Evolutionary conservation across 768 basidiomycete species (phyloP).

Genomic region (Steccherinum ochraceum): DNA sequence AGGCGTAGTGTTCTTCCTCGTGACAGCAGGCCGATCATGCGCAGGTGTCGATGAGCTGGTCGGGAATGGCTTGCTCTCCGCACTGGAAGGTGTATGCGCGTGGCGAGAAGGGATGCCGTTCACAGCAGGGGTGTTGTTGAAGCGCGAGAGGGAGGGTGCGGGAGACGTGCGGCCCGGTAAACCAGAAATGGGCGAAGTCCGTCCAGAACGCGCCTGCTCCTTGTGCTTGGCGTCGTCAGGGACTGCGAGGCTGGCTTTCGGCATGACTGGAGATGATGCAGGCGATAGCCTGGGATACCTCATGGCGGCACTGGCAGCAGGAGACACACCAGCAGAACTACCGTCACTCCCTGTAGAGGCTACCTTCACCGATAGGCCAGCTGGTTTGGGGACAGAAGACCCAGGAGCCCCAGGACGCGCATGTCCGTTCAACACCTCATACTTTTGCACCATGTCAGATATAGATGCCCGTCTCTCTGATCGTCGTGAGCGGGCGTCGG

Average conservation of each 20-base stretch:
- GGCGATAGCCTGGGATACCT: conserved; percentile 23
- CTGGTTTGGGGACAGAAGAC: conserved; percentile 13
- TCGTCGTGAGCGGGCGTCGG: conserved; percentile 35
- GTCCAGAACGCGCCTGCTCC: neutral
- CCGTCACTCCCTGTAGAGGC: conserved; percentile 1
- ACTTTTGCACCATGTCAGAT: conserved; percentile 80
- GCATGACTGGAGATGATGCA: conserved; percentile 16
- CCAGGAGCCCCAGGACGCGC: conserved; percentile 3
- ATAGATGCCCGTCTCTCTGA: conserved; percentile 65
- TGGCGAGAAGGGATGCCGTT: conserved; percentile 16
- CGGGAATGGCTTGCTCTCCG: conserved; percentile 11
- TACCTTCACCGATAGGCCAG: conserved; percentile 7
- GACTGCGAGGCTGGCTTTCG: conserved; percentile 15
- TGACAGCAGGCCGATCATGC: neutral
- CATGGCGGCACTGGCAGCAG: conserved; percentile 19
- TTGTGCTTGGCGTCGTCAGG: conserved; percentile 11
- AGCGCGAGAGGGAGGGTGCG: neutral
- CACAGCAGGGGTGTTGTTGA: neutral
- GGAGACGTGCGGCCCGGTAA: neutral
- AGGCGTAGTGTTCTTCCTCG: conserved; percentile 7
- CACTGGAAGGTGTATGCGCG: conserved; percentile 6
- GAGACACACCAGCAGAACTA: conserved; percentile 7
- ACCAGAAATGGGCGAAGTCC: conserved; percentile 7
- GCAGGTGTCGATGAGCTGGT: conserved; percentile 5
- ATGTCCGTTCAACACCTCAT: conserved; percentile 54